Percentiles rank a stretch among this genome's conserved stretches.
Conservation (phyloP, 768 basidiomycete genomes). For the Collybia sp. region DNA sequence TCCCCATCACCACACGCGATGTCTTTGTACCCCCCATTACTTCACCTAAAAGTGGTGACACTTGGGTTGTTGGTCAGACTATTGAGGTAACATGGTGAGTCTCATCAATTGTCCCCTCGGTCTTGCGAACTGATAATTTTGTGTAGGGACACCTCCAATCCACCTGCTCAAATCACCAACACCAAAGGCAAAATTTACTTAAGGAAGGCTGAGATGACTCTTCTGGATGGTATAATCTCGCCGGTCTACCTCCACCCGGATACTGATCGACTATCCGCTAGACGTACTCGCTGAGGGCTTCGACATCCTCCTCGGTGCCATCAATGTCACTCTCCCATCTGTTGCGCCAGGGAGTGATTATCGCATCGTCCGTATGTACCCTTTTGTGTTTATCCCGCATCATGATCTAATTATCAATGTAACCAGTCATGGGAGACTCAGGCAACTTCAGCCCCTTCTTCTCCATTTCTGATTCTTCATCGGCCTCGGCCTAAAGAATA, state of each 20-base stretch:
- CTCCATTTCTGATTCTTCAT: conserved; percentile 20
- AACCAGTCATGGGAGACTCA: conserved; percentile 30
- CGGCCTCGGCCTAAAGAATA: background rate
- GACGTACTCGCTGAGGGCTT: conserved; percentile 21
- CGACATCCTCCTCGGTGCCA: conserved; percentile 20
- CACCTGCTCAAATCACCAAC: conserved; percentile 27
- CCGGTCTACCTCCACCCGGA: background rate
- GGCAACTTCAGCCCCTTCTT: conserved; percentile 30
- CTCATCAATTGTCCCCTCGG: background rate
- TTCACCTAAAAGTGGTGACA: conserved; percentile 18
- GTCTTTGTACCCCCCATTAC: conserved; percentile 32
- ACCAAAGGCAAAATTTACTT: conserved; percentile 20
- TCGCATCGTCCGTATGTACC: conserved; percentile 22
- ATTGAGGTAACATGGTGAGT: conserved; percentile 32
- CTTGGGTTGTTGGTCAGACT: conserved; percentile 29
- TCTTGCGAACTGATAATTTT: background rate
- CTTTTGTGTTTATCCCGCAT: background rate
- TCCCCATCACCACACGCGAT: conserved; percentile 24
- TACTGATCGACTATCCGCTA: conserved; percentile 2
- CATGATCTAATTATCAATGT: background rate
- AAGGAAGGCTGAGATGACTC: conserved; percentile 13
- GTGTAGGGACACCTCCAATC: conserved; percentile 21
- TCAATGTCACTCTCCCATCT: conserved; percentile 19
- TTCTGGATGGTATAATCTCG: conserved; percentile 15
- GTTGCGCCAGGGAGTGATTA: conserved; percentile 23